phyloP scores from a whole-genome alignment of 2,329 filamentous ascomycete genomes.

The Colletotrichum euphorbiae region DNA sequence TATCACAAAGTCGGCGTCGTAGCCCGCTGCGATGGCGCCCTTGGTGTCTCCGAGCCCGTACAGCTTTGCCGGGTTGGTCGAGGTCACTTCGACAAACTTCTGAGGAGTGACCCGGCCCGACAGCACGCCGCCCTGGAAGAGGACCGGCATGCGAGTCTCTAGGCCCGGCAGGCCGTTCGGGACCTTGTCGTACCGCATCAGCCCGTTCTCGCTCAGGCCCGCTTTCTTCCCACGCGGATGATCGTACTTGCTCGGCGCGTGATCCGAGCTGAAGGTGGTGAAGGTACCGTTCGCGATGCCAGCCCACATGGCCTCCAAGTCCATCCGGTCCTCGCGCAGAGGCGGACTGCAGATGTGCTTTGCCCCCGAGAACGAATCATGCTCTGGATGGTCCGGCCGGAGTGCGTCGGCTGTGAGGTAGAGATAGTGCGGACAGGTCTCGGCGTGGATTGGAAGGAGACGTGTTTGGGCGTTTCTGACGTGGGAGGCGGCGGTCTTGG shows the following conservation, averaged over 20 bases:
- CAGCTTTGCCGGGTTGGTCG: slow-evolving; percentile 67
- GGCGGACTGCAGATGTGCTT: slow-evolving; percentile 67
- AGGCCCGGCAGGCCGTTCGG: slow-evolving; percentile 69
- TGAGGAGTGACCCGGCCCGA: slow-evolving; percentile 54
- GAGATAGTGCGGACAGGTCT: slow-evolving; percentile 68
- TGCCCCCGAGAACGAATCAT: slow-evolving; percentile 64
- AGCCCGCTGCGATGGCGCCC: slow-evolving; percentile 61
- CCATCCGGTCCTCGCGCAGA: slow-evolving; percentile 56
- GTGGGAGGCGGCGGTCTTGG: slow-evolving; percentile 56
- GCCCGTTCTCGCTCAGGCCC: slow-evolving; percentile 45
- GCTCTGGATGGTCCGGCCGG: slow-evolving; percentile 45
- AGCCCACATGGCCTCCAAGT: slow-evolving; percentile 63
- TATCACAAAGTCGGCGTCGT: slow-evolving; percentile 68
- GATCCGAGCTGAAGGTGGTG: slow-evolving; percentile 60
- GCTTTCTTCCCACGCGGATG: slow-evolving; percentile 61
- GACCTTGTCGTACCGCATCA: slow-evolving; percentile 63
- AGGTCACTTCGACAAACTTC: slow-evolving; percentile 66
- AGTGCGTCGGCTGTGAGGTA: slow-evolving; percentile 64
- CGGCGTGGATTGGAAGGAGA: slow-evolving; percentile 63
- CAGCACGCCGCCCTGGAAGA: slow-evolving; percentile 47
- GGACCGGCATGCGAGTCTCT: slow-evolving; percentile 65
- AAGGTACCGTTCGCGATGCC: slow-evolving; percentile 64
- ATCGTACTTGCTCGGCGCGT: slow-evolving; percentile 63
- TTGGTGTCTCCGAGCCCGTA: slow-evolving; percentile 66
- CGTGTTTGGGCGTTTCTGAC: slow-evolving; percentile 56